A percentile compares a stretch with the other conserved stretches of the same genome.
Evolutionary conservation across 371 early-diverging fungal genomes (phyloP).

Genomic region (Lichtheimia ornata): DNA sequence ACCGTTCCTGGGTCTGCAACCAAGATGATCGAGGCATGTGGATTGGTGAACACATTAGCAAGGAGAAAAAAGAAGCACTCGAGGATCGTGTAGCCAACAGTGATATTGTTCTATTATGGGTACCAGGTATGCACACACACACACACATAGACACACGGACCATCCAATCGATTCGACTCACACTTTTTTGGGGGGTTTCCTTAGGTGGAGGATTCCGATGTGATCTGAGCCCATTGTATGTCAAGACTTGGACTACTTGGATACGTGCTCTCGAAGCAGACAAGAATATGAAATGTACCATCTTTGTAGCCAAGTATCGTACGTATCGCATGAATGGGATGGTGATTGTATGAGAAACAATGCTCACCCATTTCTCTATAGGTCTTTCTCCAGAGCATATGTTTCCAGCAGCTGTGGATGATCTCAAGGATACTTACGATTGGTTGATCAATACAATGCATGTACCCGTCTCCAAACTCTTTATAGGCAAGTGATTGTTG

Average conservation of each 20-base stretch:
- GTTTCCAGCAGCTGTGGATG: constrained; percentile 37
- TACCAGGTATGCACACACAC: constrained; percentile 30
- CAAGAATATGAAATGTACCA: constrained; percentile 34
- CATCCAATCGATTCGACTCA: background rate
- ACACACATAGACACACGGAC: background rate
- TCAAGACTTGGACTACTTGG: constrained; percentile 34
- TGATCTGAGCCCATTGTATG: constrained; percentile 32
- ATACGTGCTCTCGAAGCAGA: constrained; percentile 40
- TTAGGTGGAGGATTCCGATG: constrained; percentile 48
- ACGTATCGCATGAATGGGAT: constrained; percentile 8
- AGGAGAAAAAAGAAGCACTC: constrained; percentile 37
- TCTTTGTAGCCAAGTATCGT: constrained; percentile 43
- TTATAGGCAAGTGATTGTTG: constrained; percentile 7
- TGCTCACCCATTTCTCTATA: constrained; percentile 4
- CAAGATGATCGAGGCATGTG: constrained; percentile 21
- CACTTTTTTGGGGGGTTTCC: background rate
- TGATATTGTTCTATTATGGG: constrained; percentile 41
- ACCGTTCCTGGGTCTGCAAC: constrained; percentile 11
- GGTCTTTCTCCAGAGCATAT: constrained; percentile 27
- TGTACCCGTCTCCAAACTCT: constrained; percentile 18
- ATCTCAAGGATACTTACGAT: constrained; percentile 27
- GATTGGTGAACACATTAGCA: constrained; percentile 35
- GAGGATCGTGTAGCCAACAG: constrained; percentile 30
- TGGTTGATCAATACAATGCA: constrained; percentile 30
- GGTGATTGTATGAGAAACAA: background rate